These are phyloP conservation scores for Lophiostoma macrostomum DNA, from an alignment of 495 filamentous ascomycete species.

Conservation along the genomic window DNA sequence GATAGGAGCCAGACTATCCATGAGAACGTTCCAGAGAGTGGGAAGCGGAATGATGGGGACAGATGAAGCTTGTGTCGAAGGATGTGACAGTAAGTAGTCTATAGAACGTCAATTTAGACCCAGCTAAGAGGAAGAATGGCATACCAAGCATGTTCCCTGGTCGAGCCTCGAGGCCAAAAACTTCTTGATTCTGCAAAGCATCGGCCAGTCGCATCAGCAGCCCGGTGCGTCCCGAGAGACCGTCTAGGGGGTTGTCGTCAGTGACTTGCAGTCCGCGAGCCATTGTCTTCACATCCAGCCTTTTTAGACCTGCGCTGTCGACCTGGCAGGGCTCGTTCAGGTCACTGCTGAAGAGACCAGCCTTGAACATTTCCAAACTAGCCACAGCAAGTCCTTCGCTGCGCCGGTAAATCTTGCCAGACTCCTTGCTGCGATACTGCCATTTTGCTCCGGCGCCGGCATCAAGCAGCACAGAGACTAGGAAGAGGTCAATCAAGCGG, in stretches of 20 bases:
- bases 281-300: slow-evolving; percentile 69
- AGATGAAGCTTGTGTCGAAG: slow-evolving; percentile 79
- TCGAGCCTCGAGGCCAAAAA: slow-evolving; percentile 79
- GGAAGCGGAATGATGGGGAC: slow-evolving; percentile 86
- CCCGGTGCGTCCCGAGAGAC: slow-evolving; percentile 80
- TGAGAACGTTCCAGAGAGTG: slow-evolving; percentile 84
- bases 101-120: slow-evolving; percentile 19
- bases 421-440: slow-evolving; percentile 89
- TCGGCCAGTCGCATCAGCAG: slow-evolving; percentile 72
- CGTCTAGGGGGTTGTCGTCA: slow-evolving; percentile 76
- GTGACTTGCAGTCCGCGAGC: slow-evolving; percentile 80
- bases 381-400: slow-evolving; percentile 94
- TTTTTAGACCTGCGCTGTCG: slow-evolving; percentile 75
- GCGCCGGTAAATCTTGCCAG: slow-evolving; percentile 75
- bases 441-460: slow-evolving; percentile 80
- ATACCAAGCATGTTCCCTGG: slow-evolving; percentile 95
- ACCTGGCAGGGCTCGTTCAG: slow-evolving; percentile 79
- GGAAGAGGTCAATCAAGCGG: slow-evolving; percentile 77
- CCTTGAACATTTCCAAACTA: slow-evolving; percentile 96
- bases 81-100: slow-evolving; percentile 93
- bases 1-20: slow-evolving; percentile 80
- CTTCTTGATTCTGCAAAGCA: slow-evolving; percentile 75
- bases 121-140: neutral
- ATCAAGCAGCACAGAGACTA: slow-evolving; percentile 87
- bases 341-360: slow-evolving; percentile 86